A percentile compares a stretch with the other conserved stretches of the same genome.
Conservation (phyloP, 2,329 filamentous ascomycete genomes). For the Botrytis elliptica region DNA sequence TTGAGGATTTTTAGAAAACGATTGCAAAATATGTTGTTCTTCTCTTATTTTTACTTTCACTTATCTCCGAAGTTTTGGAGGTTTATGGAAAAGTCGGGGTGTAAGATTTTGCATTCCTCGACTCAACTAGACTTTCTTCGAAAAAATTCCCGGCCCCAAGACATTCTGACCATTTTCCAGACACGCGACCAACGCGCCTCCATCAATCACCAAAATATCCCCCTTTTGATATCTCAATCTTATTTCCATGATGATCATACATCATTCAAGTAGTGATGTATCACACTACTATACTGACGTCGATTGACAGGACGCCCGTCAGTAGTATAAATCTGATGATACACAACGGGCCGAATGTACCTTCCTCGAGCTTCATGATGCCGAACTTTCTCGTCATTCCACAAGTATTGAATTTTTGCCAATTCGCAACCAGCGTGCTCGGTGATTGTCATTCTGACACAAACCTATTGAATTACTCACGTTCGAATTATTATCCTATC, state of each 20-base stretch:
- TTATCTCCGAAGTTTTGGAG: background rate
- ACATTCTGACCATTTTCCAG: slow-evolving; percentile 6
- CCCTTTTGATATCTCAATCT: background rate
- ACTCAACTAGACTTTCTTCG: background rate
- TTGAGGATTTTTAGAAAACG: background rate
- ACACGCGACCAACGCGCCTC: slow-evolving; percentile 7
- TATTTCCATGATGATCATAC: background rate
- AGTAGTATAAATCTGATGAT: slow-evolving; percentile 12
- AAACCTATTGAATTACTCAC: slow-evolving; percentile 12
- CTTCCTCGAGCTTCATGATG: slow-evolving; percentile 1
- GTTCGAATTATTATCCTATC: slow-evolving; percentile 11
- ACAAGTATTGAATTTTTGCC: slow-evolving; percentile 3
- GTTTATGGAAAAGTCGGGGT: background rate
- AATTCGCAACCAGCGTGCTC: background rate
- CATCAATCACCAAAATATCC: background rate
- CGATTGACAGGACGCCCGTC: background rate
- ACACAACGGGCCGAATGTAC: slow-evolving; percentile 12
- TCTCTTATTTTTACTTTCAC: background rate
- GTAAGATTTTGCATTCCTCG: background rate
- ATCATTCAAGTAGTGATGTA: background rate
- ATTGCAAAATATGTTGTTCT: background rate
- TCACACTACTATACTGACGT: background rate
- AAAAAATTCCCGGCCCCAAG: background rate
- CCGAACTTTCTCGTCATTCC: slow-evolving; percentile 9
- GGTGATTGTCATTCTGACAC: background rate